Conservation (phyloP, 495 filamentous ascomycete species). For the Penicillium paxilli region DNA sequence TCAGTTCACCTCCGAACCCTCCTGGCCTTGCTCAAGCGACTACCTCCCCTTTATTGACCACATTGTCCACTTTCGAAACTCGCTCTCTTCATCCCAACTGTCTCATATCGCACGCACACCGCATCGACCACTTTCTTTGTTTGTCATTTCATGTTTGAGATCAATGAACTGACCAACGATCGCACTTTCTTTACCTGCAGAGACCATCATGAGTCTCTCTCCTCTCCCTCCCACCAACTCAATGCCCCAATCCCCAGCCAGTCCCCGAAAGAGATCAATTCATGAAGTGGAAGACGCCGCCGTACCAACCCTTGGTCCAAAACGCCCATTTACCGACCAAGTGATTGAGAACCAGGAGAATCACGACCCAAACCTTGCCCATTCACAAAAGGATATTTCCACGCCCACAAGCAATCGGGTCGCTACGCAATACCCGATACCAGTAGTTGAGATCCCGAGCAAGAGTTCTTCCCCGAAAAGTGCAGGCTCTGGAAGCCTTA, state of each 20-base stretch:
- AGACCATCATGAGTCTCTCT: slow-evolving; percentile 11
- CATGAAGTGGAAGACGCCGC: slow-evolving; percentile 28
- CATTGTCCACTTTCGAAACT: no score
- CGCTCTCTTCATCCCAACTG: no score
- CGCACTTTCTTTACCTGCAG: not conserved
- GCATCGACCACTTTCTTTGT: not conserved
- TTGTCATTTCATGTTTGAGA: not conserved
- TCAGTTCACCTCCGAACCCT: not conserved
- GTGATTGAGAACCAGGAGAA: slow-evolving; percentile 32
- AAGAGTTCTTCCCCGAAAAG: not conserved
- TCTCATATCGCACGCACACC: no score
- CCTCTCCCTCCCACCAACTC: slow-evolving; percentile 16
- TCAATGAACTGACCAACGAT: not conserved
- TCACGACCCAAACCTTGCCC: slow-evolving; percentile 8
- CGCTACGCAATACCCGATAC: not conserved
- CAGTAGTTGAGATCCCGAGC: slow-evolving; percentile 9
- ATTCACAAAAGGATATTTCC: not conserved
- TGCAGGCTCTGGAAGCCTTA: not conserved
- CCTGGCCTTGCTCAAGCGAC: not conserved
- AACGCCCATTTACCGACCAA: slow-evolving; percentile 12
- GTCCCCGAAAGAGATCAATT: slow-evolving; percentile 31
- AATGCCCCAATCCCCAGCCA: slow-evolving; percentile 14
- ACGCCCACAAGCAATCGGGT: not conserved
- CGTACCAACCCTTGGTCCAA: slow-evolving; percentile 15
- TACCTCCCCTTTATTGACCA: no score